Conservation (phyloP, 1,139 yeast genomes). For the Groenewaldozyma sp. region DNA sequence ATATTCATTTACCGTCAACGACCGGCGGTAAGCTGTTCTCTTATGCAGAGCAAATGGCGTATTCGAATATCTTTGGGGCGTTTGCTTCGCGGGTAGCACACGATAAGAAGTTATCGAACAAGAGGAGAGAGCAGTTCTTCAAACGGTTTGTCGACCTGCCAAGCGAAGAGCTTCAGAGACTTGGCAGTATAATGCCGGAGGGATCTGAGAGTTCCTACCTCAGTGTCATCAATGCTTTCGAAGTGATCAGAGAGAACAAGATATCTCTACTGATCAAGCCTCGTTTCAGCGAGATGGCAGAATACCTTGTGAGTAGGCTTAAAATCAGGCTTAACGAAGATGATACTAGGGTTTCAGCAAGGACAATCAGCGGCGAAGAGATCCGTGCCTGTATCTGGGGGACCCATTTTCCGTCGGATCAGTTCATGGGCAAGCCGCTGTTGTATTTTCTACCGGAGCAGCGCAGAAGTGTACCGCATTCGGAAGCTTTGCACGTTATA, state of each 20-base stretch:
- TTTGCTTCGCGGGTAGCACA: not conserved
- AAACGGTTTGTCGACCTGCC: not conserved
- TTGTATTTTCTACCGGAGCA: not conserved
- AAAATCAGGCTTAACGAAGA: not conserved
- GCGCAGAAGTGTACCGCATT: not conserved
- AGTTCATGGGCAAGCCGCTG: not conserved
- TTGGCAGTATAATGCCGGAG: not conserved
- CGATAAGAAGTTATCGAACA: not conserved
- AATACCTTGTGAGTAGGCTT: not conserved
- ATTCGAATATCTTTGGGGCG: conserved; percentile 1
- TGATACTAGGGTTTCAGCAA: not conserved
- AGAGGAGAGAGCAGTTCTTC: not conserved
- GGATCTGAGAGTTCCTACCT: not conserved
- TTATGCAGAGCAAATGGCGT: conserved; percentile 3
- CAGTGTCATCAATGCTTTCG: not conserved
- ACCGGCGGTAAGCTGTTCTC: not conserved
- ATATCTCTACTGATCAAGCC: not conserved
- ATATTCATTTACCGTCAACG: not conserved
- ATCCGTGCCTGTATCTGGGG: conserved; percentile 2
- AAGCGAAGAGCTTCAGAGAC: not conserved
- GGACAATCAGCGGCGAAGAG: not conserved
- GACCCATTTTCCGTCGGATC: no score
- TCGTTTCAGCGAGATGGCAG: not conserved
- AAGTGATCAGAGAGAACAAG: not conserved
- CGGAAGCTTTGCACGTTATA: not conserved